Evolutionary conservation across 208 protist species (phyloP).

Genomic region (Trypanosoma melophagium): DNA sequence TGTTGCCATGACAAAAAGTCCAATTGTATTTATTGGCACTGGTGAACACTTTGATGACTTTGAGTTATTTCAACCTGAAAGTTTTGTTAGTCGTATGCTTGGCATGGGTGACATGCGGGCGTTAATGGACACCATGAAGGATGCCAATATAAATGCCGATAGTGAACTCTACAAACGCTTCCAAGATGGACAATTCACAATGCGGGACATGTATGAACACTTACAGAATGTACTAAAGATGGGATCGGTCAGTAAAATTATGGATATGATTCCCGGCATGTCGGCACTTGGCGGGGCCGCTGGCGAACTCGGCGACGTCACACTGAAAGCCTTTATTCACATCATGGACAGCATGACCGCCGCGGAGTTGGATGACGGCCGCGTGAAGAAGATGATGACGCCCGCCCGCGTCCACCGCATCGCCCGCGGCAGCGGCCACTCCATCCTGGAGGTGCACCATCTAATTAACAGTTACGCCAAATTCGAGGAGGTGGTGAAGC

Average conservation of each 20-base stretch:
- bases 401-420: slow-evolving; percentile 83
- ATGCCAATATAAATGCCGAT: slow-evolving; percentile 86
- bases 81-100: slow-evolving; percentile 92
- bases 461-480: slow-evolving; percentile 80
- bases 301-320: slow-evolving; percentile 64
- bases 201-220: slow-evolving; percentile 97
- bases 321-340: slow-evolving; percentile 92
- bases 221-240: slow-evolving; percentile 95
- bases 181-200: slow-evolving; percentile 92
- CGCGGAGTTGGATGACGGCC: slow-evolving; percentile 87
- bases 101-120: slow-evolving; percentile 95
- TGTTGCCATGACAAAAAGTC: slow-evolving; percentile 96
- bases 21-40: slow-evolving; percentile 98
- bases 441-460: slow-evolving; percentile 73
- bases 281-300: slow-evolving; percentile 51
- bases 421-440: slow-evolving; percentile 79
- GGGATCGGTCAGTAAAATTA: slow-evolving; percentile 92
- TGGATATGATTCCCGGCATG: slow-evolving; percentile 94
- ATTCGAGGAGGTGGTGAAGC: slow-evolving; percentile 91
- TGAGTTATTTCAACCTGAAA: slow-evolving; percentile 88
- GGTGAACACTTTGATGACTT: slow-evolving; percentile 98
- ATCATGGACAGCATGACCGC: slow-evolving; percentile 97
- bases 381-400: slow-evolving; percentile 91
- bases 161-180: slow-evolving; percentile 88
- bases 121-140: slow-evolving; percentile 92